Percentiles rank a stretch among this genome's conserved stretches.
Conservation (phyloP, 2,329 filamentous ascomycete genomes). For the Ophiocordyceps australis region DNA sequence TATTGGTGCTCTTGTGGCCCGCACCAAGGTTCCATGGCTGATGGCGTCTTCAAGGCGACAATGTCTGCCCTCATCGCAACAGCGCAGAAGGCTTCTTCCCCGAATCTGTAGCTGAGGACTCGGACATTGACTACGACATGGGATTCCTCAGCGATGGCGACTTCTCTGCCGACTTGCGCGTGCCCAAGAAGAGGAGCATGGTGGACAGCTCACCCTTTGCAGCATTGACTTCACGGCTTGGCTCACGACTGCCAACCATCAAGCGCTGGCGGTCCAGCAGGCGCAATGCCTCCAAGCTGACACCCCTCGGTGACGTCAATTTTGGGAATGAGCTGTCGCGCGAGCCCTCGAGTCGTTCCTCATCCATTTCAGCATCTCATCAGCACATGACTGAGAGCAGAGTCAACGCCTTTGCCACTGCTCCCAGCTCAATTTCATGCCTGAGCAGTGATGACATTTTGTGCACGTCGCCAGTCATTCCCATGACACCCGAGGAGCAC, state of each 20-base stretch:
- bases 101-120: slow-evolving; percentile 19
- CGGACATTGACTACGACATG: slow-evolving; percentile 44
- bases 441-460: slow-evolving; percentile 33
- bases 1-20: slow-evolving; percentile 20
- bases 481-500: slow-evolving; percentile 16
- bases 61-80: slow-evolving; percentile 39
- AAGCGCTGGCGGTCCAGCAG: slow-evolving; percentile 29
- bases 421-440: slow-evolving; percentile 44
- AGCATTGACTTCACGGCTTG: slow-evolving; percentile 46
- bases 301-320: slow-evolving; percentile 64
- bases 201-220: slow-evolving; percentile 40
- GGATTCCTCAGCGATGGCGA: slow-evolving; percentile 50
- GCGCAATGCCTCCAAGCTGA: slow-evolving; percentile 25
- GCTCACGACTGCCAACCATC: slow-evolving; percentile 38
- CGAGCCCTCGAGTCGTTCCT: slow-evolving; percentile 57
- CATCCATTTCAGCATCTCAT: slow-evolving; percentile 51
- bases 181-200: slow-evolving; percentile 33
- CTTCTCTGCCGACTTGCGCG: slow-evolving; percentile 22
- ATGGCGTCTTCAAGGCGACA: slow-evolving; percentile 30
- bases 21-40: slow-evolving; percentile 4
- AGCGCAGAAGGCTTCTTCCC: slow-evolving; percentile 19
- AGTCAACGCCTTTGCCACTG: slow-evolving; percentile 34
- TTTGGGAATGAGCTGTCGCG: slow-evolving; percentile 60
- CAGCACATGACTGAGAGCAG: slow-evolving; percentile 19
- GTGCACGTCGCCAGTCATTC: slow-evolving; percentile 25